A percentile compares a stretch with the other conserved stretches of the same genome.
Conservation (phyloP, 352 stramenopile species). For the Phytophthora gonapodyides region DNA sequence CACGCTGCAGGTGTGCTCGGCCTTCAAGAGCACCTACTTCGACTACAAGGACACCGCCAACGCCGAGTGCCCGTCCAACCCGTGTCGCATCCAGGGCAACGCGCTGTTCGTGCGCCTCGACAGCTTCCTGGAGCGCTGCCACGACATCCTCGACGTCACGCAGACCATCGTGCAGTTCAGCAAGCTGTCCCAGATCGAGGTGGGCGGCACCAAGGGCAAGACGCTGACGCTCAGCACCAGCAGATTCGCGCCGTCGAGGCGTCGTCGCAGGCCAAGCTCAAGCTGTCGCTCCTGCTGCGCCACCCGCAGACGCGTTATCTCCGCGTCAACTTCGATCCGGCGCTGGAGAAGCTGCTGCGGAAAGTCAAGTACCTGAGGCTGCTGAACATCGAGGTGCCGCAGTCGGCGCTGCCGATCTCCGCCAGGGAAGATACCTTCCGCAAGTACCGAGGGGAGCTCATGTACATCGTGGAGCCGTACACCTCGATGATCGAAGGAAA, state of each 20-base stretch:
- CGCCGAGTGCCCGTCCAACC: no score
- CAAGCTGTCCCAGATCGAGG: no score
- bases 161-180: no score
- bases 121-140: no score
- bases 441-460: constrained; percentile 95
- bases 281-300: constrained; percentile 93
- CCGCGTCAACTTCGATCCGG: constrained; percentile 97
- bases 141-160: no score
- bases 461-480: constrained; percentile 98
- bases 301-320: no score
- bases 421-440: constrained; percentile 95
- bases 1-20: no score
- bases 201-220: constrained; percentile 88
- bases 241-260: constrained; percentile 89
- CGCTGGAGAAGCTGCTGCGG: constrained; percentile 95
- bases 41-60: no score
- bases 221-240: no score
- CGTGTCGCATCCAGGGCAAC: no score
- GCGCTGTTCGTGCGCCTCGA: no score
- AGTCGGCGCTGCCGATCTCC: constrained; percentile 95
- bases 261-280: constrained; percentile 95
- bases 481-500: constrained; percentile 97
- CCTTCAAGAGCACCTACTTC: no score
- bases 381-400: constrained; percentile 94
- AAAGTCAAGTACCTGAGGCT: constrained; percentile 98